A percentile compares a stretch with the other conserved stretches of the same genome.
phyloP scores from a whole-genome alignment of 2,329 filamentous ascomycete species.

The Tolypocladium album region DNA sequence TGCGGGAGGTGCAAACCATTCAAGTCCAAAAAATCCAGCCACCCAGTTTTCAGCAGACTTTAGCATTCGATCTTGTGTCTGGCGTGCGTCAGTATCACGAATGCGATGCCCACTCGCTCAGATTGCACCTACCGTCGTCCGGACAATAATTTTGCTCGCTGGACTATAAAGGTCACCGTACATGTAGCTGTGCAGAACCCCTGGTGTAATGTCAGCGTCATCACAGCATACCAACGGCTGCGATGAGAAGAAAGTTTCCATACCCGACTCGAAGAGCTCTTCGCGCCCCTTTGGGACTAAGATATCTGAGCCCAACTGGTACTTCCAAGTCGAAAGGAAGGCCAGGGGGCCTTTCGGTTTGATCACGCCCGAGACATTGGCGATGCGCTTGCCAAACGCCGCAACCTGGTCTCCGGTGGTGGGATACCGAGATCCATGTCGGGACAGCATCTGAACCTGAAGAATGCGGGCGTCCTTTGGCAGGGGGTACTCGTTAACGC shows the following conservation, averaged over 20 bases:
- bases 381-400: constrained; percentile 45
- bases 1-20: constrained; percentile 36
- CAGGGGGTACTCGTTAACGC: constrained; percentile 59
- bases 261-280: constrained; percentile 57
- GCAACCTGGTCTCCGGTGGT: constrained; percentile 47
- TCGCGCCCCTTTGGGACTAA: constrained; percentile 62
- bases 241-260: not conserved
- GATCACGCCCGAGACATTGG: constrained; percentile 39
- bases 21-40: constrained; percentile 67
- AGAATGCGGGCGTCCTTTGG: constrained; percentile 57
- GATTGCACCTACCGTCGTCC: constrained; percentile 44
- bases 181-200: constrained; percentile 61
- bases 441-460: constrained; percentile 61
- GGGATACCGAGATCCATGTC: constrained; percentile 66
- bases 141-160: constrained; percentile 59
- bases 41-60: constrained; percentile 70
- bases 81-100: constrained; percentile 5
- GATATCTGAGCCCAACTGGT: constrained; percentile 59
- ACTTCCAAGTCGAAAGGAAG: constrained; percentile 61
- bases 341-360: constrained; percentile 46
- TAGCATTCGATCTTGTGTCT: constrained; percentile 67
- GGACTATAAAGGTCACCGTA: constrained; percentile 63
- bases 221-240: not conserved
- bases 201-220: constrained; percentile 16
- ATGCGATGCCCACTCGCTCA: not conserved